These are phyloP conservation scores for Exophiala lecanii-corni DNA, from an alignment of 2,329 filamentous ascomycete species.

Conservation along the genomic window DNA sequence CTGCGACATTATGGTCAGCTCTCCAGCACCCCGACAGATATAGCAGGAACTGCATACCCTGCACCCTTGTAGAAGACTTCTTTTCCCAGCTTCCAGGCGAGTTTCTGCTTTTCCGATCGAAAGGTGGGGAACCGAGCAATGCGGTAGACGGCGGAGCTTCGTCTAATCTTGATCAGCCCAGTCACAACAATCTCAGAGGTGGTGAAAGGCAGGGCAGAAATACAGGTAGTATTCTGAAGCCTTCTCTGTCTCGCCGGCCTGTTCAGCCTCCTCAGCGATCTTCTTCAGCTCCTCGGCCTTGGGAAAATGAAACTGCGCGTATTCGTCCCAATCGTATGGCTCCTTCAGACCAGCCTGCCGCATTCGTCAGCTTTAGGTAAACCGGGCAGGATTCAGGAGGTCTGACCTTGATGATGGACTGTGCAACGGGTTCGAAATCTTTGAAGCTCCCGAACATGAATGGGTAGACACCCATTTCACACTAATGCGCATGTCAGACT, in stretches of 20 bases:
- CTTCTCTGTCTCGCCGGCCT: constrained; percentile 45
- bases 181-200: too few species aligned
- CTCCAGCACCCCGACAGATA: too few species aligned
- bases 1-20: constrained; percentile 12
- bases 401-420: constrained; percentile 57
- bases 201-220: too few species aligned
- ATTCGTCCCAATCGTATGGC: constrained; percentile 56
- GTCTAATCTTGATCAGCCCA: too few species aligned
- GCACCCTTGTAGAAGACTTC: constrained; percentile 27
- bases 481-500: too few species aligned
- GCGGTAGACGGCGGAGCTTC: constrained; percentile 67
- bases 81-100: constrained; percentile 26
- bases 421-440: constrained; percentile 67
- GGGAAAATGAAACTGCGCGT: constrained; percentile 60
- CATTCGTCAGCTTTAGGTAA: too few species aligned
- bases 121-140: constrained; percentile 63
- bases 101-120: constrained; percentile 25
- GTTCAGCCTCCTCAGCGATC: constrained; percentile 49
- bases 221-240: constrained; percentile 47
- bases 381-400: too few species aligned
- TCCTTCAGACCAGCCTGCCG: constrained; percentile 59
- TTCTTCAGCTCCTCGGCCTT: constrained; percentile 54
- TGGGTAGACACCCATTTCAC: constrained; percentile 61
- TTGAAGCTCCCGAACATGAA: constrained; percentile 68
- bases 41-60: constrained; percentile 23